A percentile compares a stretch with the other conserved stretches of the same genome.
These are phyloP conservation scores for Trametes cubensis DNA, from an alignment of 768 basidiomycete species.

Conservation along the genomic window DNA sequence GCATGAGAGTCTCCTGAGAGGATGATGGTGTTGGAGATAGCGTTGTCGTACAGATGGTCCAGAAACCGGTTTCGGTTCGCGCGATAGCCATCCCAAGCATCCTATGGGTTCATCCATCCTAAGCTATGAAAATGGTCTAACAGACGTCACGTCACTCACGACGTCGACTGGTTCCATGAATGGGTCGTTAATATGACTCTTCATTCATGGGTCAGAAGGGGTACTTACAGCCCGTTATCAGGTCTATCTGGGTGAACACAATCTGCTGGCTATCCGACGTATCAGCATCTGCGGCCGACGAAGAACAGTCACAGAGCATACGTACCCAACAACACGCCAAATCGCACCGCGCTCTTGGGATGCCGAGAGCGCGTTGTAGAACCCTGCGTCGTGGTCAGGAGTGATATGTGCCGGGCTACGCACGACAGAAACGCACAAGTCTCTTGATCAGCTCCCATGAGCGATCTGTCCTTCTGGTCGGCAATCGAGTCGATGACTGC, in stretches of 20 bases:
- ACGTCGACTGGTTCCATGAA: conserved; percentile 34
- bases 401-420: not conserved
- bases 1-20: conserved; percentile 65
- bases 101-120: conserved; percentile 32
- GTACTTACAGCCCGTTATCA: conserved; percentile 39
- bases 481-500: conserved; percentile 49
- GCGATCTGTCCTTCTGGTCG: conserved; percentile 46
- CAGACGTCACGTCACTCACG: conserved; percentile 22
- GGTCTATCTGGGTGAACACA: conserved; percentile 53
- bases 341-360: conserved; percentile 50
- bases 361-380: conserved; percentile 49
- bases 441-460: conserved; percentile 60
- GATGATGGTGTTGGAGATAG: conserved; percentile 56
- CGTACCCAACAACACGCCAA: conserved; percentile 57
- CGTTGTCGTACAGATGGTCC: conserved; percentile 49
- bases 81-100: conserved; percentile 63
- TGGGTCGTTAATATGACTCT: too few species aligned
- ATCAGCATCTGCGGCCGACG: too few species aligned
- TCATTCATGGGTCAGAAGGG: too few species aligned
- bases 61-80: conserved; percentile 55
- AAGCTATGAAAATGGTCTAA: not conserved
- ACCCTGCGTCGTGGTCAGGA: conserved; percentile 40
- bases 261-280: conserved; percentile 50
- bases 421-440: conserved; percentile 40
- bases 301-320: not conserved